Conservation (phyloP, 768 basidiomycete species). For the Termitomyces sp. region DNA sequence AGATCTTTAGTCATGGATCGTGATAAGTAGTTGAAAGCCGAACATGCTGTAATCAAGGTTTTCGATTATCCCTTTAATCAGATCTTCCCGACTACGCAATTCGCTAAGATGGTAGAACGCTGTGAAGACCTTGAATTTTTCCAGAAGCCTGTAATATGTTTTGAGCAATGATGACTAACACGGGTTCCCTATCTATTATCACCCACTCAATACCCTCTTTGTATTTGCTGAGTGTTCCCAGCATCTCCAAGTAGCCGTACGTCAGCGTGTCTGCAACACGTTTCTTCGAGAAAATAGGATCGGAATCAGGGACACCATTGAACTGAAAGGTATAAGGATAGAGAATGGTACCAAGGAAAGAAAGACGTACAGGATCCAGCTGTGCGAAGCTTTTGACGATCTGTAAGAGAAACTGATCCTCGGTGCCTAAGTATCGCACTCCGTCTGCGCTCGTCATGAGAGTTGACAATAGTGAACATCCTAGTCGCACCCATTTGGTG, state of each 20-base stretch:
- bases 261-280: constrained; percentile 79
- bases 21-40: constrained; percentile 19
- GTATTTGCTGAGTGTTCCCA: constrained; percentile 85
- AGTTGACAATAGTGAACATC: constrained; percentile 76
- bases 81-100: constrained; percentile 82
- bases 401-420: constrained; percentile 83
- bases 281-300: constrained; percentile 81
- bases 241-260: constrained; percentile 92
- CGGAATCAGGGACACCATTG: constrained; percentile 64
- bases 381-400: constrained; percentile 86
- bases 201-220: constrained; percentile 86
- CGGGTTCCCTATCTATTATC: background rate
- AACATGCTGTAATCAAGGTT: constrained; percentile 89
- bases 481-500: constrained; percentile 80
- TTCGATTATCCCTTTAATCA: constrained; percentile 87
- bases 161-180: background rate
- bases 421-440: constrained; percentile 66
- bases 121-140: constrained; percentile 90
- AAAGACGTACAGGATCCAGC: constrained; percentile 73
- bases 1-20: constrained; percentile 5
- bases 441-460: constrained; percentile 83
- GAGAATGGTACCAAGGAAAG: background rate
- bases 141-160: constrained; percentile 59
- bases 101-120: constrained; percentile 95
- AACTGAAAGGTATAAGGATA: constrained; percentile 36